Base-by-base conservation (phyloP, 164 flowering plant genomes). In the Umbellularia californica region DNA sequence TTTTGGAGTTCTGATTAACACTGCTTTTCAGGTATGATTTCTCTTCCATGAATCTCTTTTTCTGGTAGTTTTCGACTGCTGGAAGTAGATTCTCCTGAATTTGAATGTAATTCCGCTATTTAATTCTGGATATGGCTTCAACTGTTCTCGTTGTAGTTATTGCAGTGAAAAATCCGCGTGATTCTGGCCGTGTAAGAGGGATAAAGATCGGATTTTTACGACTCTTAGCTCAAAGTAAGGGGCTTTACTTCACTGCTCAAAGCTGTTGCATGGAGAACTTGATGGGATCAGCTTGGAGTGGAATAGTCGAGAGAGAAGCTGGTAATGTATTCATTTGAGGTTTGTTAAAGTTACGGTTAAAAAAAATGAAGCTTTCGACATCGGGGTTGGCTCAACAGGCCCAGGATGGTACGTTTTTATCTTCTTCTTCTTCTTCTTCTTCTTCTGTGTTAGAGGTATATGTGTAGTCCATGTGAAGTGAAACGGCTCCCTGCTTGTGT, bases 371-470 rank as follows among this genome's bases (percentile, higher is more conserved):
- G 82, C 78, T 75, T 70, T 79, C 82, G 51, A 58, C 79, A 9
- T 73, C 92, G 70, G 60, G 60, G 62, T 28, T 84, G 83, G 80
- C 79, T 78, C 90, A 84, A 73, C 89, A 84, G 82, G 79, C 69
- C 78, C 90, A 84, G 72, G 92, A 86, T 82, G 92, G 92, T 88
- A 84, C 27, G 23, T 64, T 22, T 30, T 50, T 1, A 13, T 74
- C 27, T 51, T 15, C 69, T 27, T 50, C 52, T 72, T 65, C 66
- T 70, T 68, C 47, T 52, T 62, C 51, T 58, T 70, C 30, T 52
- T 52, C 60, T 55, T 55, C 60, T 30, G 35, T 30, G 35, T 30
- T 30, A 30, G 35, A 30, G 35, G 35, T 30, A 30, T 30, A 30
- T 30, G 35, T 30, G 35, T 30, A 4, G 35, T 30, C 35, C 35